Conservation (phyloP, 257 asterid species). For the Ilex aquifolium region DNA sequence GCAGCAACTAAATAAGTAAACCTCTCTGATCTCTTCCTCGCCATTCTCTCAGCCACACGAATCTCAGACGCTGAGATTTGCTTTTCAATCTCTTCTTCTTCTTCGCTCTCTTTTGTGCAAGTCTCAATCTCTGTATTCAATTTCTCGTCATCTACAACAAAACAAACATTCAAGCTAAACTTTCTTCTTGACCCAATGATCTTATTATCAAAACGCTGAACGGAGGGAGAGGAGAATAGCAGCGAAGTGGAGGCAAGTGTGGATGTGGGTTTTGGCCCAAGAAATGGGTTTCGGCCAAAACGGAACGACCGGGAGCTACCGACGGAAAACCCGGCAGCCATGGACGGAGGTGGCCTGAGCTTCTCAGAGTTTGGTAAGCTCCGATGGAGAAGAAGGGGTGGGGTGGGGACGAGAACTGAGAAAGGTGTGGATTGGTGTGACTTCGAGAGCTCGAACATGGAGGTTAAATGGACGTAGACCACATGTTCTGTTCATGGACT, state of each 20-base stretch:
- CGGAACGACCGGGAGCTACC: slow-evolving; percentile 19
- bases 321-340: slow-evolving; percentile 48
- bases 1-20: not conserved
- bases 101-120: not conserved
- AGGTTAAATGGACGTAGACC: slow-evolving; percentile 22
- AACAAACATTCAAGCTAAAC: slow-evolving; percentile 28
- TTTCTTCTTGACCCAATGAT: slow-evolving; percentile 19
- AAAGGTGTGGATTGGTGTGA: too few species aligned
- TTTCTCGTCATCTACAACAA: not conserved
- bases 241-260: slow-evolving; percentile 7
- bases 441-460: too few species aligned
- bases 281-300: slow-evolving; percentile 23
- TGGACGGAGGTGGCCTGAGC: slow-evolving; percentile 22
- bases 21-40: not conserved
- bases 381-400: not conserved
- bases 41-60: not conserved
- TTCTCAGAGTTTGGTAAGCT: not conserved
- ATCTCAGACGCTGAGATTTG: not conserved
- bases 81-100: not conserved
- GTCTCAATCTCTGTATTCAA: not conserved
- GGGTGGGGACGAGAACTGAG: too few species aligned
- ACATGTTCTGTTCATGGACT: slow-evolving; percentile 11
- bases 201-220: slow-evolving; percentile 14
- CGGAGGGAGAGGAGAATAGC: slow-evolving; percentile 13
- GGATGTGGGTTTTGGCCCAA: slow-evolving; percentile 25